Conservation (phyloP, 345 rosid species). For the Boechera divaricarpa region DNA sequence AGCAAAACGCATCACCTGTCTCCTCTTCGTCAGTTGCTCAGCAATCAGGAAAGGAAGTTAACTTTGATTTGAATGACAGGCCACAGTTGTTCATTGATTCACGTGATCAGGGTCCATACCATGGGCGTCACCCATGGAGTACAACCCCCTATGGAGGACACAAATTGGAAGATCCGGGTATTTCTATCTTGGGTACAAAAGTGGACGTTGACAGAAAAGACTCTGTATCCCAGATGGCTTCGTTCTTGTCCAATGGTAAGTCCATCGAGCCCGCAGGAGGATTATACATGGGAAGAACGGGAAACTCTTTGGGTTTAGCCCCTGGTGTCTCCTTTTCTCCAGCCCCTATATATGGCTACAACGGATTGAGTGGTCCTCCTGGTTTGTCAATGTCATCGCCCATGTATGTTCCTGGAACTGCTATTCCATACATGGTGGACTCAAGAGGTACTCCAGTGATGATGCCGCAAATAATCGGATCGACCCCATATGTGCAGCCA, state of each 20-base stretch:
- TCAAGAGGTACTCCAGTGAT: slow-evolving; percentile 68
- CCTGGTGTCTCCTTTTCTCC: slow-evolving; percentile 61
- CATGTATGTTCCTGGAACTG: slow-evolving; percentile 63
- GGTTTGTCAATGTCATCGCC: slow-evolving; percentile 60
- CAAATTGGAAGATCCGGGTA: slow-evolving; percentile 60
- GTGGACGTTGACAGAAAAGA: slow-evolving; percentile 68
- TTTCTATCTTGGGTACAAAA: slow-evolving; percentile 78
- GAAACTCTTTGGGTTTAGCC: slow-evolving; percentile 62
- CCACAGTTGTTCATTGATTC: slow-evolving; percentile 59
- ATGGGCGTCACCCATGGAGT: slow-evolving; percentile 48
- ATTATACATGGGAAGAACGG: slow-evolving; percentile 55
- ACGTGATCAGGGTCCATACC: slow-evolving; percentile 56
- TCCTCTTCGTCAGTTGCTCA: slow-evolving; percentile 80
- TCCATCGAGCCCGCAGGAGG: slow-evolving; percentile 54
- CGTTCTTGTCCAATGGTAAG: slow-evolving; percentile 68
- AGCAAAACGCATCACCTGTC: slow-evolving; percentile 73
- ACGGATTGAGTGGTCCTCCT: slow-evolving; percentile 58
- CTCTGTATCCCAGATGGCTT: slow-evolving; percentile 51
- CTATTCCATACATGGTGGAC: slow-evolving; percentile 79
- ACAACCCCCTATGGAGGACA: slow-evolving; percentile 50
- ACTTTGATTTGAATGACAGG: slow-evolving; percentile 88
- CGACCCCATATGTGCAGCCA: slow-evolving; percentile 56
- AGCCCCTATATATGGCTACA: slow-evolving; percentile 66
- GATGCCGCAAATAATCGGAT: slow-evolving; percentile 66
- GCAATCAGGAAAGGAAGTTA: slow-evolving; percentile 58